A percentile compares a stretch with the other conserved stretches of the same genome.
Evolutionary conservation across 768 basidiomycete species (phyloP).

Genomic region (Pulveroboletus sp.): DNA sequence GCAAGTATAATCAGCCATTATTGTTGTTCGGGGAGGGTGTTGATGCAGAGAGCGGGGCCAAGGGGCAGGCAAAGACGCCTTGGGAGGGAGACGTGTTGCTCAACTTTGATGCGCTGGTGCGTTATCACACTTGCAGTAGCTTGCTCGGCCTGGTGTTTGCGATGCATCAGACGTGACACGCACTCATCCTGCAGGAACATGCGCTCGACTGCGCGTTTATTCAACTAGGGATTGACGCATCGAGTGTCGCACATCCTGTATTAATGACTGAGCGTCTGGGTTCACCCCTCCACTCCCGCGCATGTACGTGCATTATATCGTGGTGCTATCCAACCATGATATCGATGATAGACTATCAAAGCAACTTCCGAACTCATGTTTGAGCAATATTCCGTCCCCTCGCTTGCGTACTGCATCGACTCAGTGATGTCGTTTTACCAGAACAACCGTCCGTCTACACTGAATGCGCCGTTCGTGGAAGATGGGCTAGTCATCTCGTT

Average conservation of each 20-base stretch:
- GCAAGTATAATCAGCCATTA: constrained; percentile 78
- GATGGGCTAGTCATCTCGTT: constrained; percentile 90
- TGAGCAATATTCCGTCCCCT: constrained; percentile 86
- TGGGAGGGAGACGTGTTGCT: constrained; percentile 95
- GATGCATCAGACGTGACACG: not conserved
- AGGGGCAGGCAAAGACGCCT: constrained; percentile 73
- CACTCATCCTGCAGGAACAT: constrained; percentile 69
- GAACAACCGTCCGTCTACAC: constrained; percentile 49
- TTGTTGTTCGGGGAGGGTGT: constrained; percentile 86
- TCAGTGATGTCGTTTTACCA: constrained; percentile 91
- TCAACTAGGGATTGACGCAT: constrained; percentile 77
- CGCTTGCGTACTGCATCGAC: constrained; percentile 85
- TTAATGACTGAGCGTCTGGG: constrained; percentile 91
- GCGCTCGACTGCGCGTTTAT: constrained; percentile 91
- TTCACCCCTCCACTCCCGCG: constrained; percentile 85
- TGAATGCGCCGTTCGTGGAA: constrained; percentile 38
- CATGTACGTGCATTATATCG: constrained; percentile 50
- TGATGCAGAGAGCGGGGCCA: constrained; percentile 82
- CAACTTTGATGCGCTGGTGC: constrained; percentile 90
- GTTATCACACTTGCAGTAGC: constrained; percentile 26
- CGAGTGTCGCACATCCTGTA: constrained; percentile 79
- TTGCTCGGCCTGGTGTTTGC: not conserved
- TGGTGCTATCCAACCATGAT: not conserved
- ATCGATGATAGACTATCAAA: constrained; percentile 37
- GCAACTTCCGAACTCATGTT: constrained; percentile 97